Evolutionary conservation across 2,329 filamentous ascomycete genomes (phyloP).

Genomic region (Ascosphaera apis): DNA sequence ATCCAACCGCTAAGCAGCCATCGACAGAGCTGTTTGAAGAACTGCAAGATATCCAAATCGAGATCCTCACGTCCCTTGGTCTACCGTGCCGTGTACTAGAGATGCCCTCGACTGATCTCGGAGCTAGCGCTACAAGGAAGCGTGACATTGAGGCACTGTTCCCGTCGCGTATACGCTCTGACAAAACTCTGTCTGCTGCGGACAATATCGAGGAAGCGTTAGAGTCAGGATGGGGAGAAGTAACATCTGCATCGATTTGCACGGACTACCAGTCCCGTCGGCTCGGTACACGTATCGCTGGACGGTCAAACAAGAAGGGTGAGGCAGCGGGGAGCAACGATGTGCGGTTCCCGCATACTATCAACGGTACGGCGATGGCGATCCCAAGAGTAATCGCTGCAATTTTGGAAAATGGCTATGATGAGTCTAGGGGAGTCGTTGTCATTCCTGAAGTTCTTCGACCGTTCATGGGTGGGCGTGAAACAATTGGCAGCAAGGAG

Average conservation of each 20-base stretch:
- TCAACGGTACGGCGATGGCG: constrained; percentile 85
- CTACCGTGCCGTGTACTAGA: constrained; percentile 75
- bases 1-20: constrained; percentile 6
- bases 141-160: constrained; percentile 89
- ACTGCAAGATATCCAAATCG: constrained; percentile 66
- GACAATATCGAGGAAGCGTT: neutral
- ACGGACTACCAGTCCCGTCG: constrained; percentile 83
- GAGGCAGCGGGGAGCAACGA: constrained; percentile 9
- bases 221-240: constrained; percentile 61
- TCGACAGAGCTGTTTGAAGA: constrained; percentile 45
- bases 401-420: constrained; percentile 76
- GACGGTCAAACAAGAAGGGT: constrained; percentile 12
- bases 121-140: constrained; percentile 69
- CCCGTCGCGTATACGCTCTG: constrained; percentile 39
- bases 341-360: constrained; percentile 58
- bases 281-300: constrained; percentile 49
- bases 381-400: constrained; percentile 77
- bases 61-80: constrained; percentile 54
- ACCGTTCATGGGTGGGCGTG: constrained; percentile 60
- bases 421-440: constrained; percentile 43
- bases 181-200: neutral
- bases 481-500: constrained; percentile 30
- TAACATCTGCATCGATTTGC: constrained; percentile 75
- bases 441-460: constrained; percentile 55
- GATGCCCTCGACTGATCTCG: constrained; percentile 76